A percentile compares a stretch with the other conserved stretches of the same genome.
phyloP scores from a whole-genome alignment of 2,329 filamentous ascomycete species.

The Fonsecaea pugnacius region DNA sequence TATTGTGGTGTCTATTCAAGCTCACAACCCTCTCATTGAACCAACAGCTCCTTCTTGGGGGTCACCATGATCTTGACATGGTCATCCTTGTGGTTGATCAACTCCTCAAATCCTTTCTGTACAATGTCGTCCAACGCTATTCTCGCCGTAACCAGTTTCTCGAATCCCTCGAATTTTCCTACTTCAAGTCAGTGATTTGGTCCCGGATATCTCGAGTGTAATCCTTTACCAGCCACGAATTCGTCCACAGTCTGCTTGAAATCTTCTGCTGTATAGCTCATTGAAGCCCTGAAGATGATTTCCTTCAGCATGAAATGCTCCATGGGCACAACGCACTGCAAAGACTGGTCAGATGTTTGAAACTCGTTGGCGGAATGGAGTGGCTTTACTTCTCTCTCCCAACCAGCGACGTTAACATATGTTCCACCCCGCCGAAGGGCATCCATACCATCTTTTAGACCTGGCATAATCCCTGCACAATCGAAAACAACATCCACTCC shows the following conservation, averaged over 20 bases:
- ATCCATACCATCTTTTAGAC: constrained; percentile 53
- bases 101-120: constrained; percentile 41
- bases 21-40: background rate
- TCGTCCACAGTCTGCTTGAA: constrained; percentile 42
- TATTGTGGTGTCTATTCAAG: background rate
- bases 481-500: constrained; percentile 59
- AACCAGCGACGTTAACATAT: constrained; percentile 60
- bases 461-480: constrained; percentile 57
- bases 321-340: constrained; percentile 39
- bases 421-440: constrained; percentile 55
- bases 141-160: constrained; percentile 42
- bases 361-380: background rate
- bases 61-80: constrained; percentile 46
- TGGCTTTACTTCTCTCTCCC: constrained; percentile 44
- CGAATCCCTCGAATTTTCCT: constrained; percentile 43
- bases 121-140: constrained; percentile 43
- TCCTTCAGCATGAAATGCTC: constrained; percentile 40
- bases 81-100: constrained; percentile 42
- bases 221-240: constrained; percentile 24
- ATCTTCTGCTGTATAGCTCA: constrained; percentile 42
- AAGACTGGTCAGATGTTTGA: constrained; percentile 4
- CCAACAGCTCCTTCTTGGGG: constrained; percentile 23
- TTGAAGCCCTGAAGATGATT: constrained; percentile 39
- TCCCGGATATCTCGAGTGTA: background rate
- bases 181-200: background rate